Conservation (phyloP, 2,329 filamentous ascomycete genomes). For the Endoconidiophora polonica region DNA sequence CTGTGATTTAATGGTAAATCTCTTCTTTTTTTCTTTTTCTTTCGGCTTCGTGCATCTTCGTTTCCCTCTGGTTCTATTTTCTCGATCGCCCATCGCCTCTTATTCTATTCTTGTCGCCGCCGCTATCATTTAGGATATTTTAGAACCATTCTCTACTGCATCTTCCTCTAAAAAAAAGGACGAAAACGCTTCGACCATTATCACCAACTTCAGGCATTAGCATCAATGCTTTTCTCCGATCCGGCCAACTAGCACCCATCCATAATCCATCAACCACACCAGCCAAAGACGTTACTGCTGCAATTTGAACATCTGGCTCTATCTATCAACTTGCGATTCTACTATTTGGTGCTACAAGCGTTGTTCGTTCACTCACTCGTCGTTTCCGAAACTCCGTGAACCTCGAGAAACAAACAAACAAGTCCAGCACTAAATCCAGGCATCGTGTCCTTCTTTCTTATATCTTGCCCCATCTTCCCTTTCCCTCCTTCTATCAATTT, state of each 20-base stretch:
- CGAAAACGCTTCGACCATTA: too few species aligned
- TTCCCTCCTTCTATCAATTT: slow-evolving; percentile 1
- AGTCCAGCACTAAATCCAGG: slow-evolving; percentile 2
- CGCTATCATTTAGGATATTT: too few species aligned
- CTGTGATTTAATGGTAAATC: too few species aligned
- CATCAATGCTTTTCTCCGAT: too few species aligned
- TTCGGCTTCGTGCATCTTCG: background rate
- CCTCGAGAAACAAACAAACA: background rate
- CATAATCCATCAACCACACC: background rate
- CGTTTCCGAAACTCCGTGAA: slow-evolving; percentile 10
- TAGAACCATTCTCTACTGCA: too few species aligned
- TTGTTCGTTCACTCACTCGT: background rate
- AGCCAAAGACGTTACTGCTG: background rate
- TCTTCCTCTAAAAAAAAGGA: too few species aligned
- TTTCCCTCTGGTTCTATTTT: background rate
- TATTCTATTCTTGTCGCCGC: too few species aligned
- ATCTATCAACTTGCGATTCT: background rate
- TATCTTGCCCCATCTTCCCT: background rate
- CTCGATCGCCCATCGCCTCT: too few species aligned
- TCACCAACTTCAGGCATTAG: too few species aligned
- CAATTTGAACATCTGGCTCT: too few species aligned
- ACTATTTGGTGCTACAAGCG: too few species aligned
- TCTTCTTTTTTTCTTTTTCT: background rate
- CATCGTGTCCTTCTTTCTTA: slow-evolving; percentile 12
- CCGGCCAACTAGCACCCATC: background rate